Percentiles rank a stretch among this genome's conserved stretches.
phyloP scores from a whole-genome alignment of 2,329 filamentous ascomycete genomes.

The Huntiella bhutanensis region DNA sequence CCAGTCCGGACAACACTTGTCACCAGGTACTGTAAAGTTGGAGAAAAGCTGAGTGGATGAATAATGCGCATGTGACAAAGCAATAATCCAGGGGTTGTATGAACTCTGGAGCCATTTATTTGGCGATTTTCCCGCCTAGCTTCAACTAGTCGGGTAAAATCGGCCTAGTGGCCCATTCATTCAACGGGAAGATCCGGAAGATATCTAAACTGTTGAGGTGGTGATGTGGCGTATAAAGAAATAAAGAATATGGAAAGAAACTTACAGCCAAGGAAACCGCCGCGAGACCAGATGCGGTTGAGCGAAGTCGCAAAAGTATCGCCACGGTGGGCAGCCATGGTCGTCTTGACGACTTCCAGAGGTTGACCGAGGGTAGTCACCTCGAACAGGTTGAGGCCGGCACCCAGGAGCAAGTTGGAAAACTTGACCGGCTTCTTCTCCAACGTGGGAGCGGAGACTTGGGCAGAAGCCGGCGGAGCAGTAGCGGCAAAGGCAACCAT shows the following conservation, averaged over 20 bases:
- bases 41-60: no score
- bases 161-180: no score
- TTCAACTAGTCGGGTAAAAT: no score
- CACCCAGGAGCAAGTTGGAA: constrained; percentile 90
- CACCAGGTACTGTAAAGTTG: no score
- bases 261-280: constrained; percentile 87
- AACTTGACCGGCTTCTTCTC: constrained; percentile 99
- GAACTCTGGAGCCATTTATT: no score
- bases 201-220: no score
- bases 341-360: constrained; percentile 97
- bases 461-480: constrained; percentile 28
- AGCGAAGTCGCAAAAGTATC: constrained; percentile 74
- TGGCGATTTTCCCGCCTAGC: no score
- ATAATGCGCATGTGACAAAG: no score
- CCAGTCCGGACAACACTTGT: no score
- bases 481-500: constrained; percentile 41
- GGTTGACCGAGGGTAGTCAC: constrained; percentile 52
- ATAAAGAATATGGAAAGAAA: constrained; percentile 14
- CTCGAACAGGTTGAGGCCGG: constrained; percentile 92
- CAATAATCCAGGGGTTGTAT: no score
- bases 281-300: constrained; percentile 76
- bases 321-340: constrained; percentile 91
- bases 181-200: no score
- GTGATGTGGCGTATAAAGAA: background rate
- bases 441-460: constrained; percentile 34